These are phyloP conservation scores for Globisporangium nodosum DNA, from an alignment of 352 stramenopile genomes.

Conservation along the genomic window DNA sequence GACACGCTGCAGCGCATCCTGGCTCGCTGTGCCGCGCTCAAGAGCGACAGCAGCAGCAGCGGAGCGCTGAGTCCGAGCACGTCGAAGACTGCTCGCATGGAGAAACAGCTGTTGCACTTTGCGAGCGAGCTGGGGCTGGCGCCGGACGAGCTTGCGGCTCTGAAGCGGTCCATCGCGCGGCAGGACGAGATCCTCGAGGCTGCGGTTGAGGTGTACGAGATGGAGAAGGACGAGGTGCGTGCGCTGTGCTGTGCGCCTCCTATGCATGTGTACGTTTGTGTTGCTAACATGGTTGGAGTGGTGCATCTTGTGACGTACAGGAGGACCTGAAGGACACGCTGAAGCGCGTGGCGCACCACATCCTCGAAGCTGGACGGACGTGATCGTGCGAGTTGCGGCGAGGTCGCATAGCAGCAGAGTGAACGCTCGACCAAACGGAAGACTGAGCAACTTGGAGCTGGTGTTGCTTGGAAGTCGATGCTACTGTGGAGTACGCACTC, in stretches of 20 bases:
- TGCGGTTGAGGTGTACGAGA: constrained; percentile 29
- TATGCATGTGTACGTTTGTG: neutral
- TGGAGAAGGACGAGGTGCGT: constrained; percentile 44
- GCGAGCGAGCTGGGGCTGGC: constrained; percentile 26
- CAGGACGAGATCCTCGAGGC: constrained; percentile 38
- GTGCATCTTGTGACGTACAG: constrained; percentile 10
- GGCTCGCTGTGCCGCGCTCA: neutral
- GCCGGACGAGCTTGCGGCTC: constrained; percentile 19
- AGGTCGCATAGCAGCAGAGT: neutral
- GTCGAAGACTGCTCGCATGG: constrained; percentile 18
- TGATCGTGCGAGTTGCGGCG: neutral
- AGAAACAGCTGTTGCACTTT: constrained; percentile 39
- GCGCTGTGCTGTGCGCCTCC: neutral
- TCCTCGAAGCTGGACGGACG: constrained; percentile 8
- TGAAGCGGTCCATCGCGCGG: constrained; percentile 35
- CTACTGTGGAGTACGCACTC: no score
- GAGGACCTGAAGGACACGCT: constrained; percentile 51
- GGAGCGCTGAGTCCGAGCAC: constrained; percentile 3
- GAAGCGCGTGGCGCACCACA: constrained; percentile 33
- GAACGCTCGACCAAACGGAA: neutral
- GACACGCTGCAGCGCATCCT: constrained; percentile 53
- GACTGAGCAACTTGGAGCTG: no score
- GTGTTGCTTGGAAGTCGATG: no score
- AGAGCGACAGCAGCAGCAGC: neutral
- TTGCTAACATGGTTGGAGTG: neutral